Evolutionary conservation across 495 filamentous ascomycete species (phyloP).

Genomic region (Daldinia concentrica): DNA sequence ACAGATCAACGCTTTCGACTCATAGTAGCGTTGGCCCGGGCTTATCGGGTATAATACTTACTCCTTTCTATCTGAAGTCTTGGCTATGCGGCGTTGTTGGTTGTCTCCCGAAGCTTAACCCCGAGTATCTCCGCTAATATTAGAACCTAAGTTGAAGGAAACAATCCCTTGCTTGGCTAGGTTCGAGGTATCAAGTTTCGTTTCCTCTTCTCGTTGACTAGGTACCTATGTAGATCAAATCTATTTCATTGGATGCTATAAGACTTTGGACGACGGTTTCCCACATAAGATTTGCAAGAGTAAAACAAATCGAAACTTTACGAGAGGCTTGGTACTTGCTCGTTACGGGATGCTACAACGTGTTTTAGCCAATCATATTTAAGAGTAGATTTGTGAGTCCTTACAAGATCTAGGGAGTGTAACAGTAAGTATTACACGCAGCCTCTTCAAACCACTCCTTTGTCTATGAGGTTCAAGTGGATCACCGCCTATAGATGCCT

Average conservation of each 20-base stretch:
- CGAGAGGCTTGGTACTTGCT: no score
- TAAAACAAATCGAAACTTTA: no score
- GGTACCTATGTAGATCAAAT: no score
- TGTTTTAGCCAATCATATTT: not conserved
- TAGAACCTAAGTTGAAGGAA: not conserved
- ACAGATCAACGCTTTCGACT: no score
- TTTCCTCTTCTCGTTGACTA: no score
- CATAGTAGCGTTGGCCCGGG: not conserved
- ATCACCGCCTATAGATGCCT: not conserved
- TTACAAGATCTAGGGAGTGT: not conserved
- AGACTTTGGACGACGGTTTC: no score
- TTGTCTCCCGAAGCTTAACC: not conserved
- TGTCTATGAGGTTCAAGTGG: not conserved
- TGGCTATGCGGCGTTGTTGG: not conserved
- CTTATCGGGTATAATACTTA: not conserved
- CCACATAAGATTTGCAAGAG: no score
- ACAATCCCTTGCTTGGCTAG: no score
- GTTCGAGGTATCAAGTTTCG: no score
- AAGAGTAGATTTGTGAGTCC: not conserved
- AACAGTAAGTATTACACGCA: not conserved
- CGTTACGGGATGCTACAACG: not conserved
- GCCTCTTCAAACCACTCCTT: not conserved
- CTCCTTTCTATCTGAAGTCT: not conserved
- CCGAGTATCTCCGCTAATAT: not conserved
- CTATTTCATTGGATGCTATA: no score